Base-by-base conservation (phyloP, 441 rosid species). In the Bruguiera hainesii region DNA sequence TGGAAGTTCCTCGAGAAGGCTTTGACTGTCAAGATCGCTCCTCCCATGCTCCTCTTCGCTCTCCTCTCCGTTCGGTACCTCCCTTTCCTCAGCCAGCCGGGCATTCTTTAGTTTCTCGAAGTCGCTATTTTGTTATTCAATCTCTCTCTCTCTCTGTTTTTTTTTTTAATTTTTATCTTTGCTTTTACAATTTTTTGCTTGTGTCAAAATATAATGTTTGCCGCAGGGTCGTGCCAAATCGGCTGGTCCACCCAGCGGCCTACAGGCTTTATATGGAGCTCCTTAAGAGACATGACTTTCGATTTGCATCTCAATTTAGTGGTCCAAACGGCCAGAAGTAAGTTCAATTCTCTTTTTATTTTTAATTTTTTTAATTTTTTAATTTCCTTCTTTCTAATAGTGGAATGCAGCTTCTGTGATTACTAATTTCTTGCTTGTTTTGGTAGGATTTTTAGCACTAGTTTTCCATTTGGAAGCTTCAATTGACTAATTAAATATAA, bases 1-100 rank as follows among this genome's bases (percentile, higher is more conserved):
- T 95, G 99, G 99, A 95, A 95, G 85, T 85, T 87, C 72, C 98
- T 95, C 64, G 98, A 95, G 57, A 92, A 85, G 79, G 88, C 96
- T 57, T 67, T 95, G 64, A 30, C 88, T 53, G 53, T 79, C 81
- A 83, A 71, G 26, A 67, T 92, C 77, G 91, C 75, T 35, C 90
- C 98, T 75, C 87, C 98, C 10, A n/a, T 86, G 56, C 90, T 91
- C 71, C 87, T 89, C 48, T 90, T 95, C 69, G 85, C 97, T 55
- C 91, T 90, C 58, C 96, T 95, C 68, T 91, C 97, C 63, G 33
- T 79, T 49, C 85, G 74, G 78, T 39, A 63, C 19, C 11, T 16
- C 29, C 25, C 28, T 31, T 18, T 20, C 48, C 21, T 33, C 28
- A 5, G 26, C 31, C 58, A 0, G 28, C 39, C 11, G 2, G 19